Evolutionary conservation across 495 filamentous ascomycete genomes (phyloP).

Genomic region (Penicillium diatomitis): DNA sequence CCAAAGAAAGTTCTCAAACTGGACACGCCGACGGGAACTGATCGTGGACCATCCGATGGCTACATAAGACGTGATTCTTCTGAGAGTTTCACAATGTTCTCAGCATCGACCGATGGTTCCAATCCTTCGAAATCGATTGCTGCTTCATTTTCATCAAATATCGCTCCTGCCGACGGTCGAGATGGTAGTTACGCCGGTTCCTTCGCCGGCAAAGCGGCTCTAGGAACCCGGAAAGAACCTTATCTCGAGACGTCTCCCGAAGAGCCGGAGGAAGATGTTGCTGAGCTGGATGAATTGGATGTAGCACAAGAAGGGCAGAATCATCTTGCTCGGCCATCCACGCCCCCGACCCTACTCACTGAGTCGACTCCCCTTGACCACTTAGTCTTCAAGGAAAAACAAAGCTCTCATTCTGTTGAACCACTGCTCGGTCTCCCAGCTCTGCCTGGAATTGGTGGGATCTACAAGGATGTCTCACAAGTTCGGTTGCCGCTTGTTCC

Average conservation of each 20-base stretch:
- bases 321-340: constrained; percentile 36
- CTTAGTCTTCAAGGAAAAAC: constrained; percentile 1
- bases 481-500: constrained; percentile 23
- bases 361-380: constrained; percentile 28
- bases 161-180: constrained; percentile 8
- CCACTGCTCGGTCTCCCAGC: not conserved
- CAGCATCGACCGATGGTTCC: constrained; percentile 59
- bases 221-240: constrained; percentile 13
- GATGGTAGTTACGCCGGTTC: constrained; percentile 12
- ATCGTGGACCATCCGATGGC: constrained; percentile 27
- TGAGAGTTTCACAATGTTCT: constrained; percentile 78
- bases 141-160: constrained; percentile 33
- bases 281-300: constrained; percentile 13
- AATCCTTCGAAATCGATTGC: constrained; percentile 36
- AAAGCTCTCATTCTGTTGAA: constrained; percentile 1
- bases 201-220: constrained; percentile 2
- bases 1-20: constrained; percentile 38
- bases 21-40: constrained; percentile 26
- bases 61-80: constrained; percentile 62
- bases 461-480: constrained; percentile 16
- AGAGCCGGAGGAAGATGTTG: constrained; percentile 13
- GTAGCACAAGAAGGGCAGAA: constrained; percentile 14
- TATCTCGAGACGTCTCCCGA: constrained; percentile 16
- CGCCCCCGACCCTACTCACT: constrained; percentile 27
- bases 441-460: constrained; percentile 8